Conservation (phyloP, 192 early-diverging fungal species). For the Linnemannia schmuckeri region DNA sequence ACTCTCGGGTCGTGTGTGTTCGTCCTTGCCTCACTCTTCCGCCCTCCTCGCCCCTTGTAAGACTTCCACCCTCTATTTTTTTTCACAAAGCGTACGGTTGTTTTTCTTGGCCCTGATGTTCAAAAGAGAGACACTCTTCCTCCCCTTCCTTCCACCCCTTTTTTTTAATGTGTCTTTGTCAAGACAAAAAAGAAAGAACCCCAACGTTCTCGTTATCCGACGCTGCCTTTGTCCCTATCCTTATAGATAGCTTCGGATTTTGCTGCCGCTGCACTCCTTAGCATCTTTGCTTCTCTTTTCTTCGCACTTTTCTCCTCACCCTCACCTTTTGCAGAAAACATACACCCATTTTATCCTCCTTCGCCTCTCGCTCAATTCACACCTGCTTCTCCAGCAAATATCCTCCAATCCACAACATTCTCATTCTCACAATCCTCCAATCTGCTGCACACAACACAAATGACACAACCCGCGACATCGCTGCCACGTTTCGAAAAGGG, state of each 20-base stretch:
- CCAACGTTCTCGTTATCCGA: neutral
- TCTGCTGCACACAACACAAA: neutral
- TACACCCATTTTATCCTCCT: neutral
- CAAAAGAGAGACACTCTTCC: neutral
- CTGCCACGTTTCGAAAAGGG: conserved; percentile 32
- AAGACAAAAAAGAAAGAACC: neutral
- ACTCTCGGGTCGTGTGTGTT: neutral
- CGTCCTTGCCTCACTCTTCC: neutral
- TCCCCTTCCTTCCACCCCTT: neutral
- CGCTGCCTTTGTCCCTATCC: neutral
- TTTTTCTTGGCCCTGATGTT: neutral
- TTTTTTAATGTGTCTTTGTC: neutral
- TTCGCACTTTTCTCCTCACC: neutral
- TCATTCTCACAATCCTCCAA: neutral
- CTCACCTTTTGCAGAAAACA: neutral
- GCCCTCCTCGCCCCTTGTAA: neutral
- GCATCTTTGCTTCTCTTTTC: neutral
- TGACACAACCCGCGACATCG: neutral
- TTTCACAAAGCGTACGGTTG: neutral
- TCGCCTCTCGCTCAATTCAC: neutral
- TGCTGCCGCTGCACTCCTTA: neutral
- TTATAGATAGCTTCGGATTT: neutral
- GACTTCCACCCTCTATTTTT: too few species aligned
- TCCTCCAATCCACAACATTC: neutral
- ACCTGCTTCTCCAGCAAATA: neutral